phyloP scores from a whole-genome alignment of 148 eudicot species.

The Persicaria tinctoria region DNA sequence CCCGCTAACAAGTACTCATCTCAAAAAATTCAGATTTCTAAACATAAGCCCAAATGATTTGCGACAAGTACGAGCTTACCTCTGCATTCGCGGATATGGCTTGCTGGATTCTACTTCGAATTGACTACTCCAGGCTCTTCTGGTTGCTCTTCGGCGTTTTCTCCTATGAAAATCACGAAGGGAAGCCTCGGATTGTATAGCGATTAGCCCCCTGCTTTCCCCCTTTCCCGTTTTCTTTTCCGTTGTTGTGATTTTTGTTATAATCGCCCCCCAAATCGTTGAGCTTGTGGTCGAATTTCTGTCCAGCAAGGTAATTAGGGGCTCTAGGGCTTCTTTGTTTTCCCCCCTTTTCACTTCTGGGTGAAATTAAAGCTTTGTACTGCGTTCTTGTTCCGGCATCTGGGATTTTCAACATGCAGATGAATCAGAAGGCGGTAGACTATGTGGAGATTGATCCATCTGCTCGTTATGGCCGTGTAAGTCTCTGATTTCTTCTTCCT shows the following conservation, averaged over 20 bases:
- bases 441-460: constrained; percentile 56
- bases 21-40: neutral
- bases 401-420: constrained; percentile 16
- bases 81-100: constrained; percentile 27
- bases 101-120: constrained; percentile 69
- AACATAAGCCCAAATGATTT: neutral
- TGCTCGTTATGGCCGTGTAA: constrained; percentile 63
- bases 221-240: neutral
- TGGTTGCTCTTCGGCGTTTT: constrained; percentile 83
- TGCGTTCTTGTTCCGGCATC: constrained; percentile 13
- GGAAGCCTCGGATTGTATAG: constrained; percentile 68
- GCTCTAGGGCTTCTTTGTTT: neutral
- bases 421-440: constrained; percentile 19
- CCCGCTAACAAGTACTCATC: neutral
- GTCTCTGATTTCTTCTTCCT: constrained; percentile 18
- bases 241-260: neutral
- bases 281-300: neutral
- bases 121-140: constrained; percentile 71
- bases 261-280: neutral
- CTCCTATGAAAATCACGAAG: constrained; percentile 68
- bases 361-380: neutral
- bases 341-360: neutral
- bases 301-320: neutral
- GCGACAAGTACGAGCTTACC: constrained; percentile 7
- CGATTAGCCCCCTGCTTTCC: neutral